Base-by-base conservation (phyloP, 1,284 basidiomycete species). In the Ganoderma resinaceum region DNA sequence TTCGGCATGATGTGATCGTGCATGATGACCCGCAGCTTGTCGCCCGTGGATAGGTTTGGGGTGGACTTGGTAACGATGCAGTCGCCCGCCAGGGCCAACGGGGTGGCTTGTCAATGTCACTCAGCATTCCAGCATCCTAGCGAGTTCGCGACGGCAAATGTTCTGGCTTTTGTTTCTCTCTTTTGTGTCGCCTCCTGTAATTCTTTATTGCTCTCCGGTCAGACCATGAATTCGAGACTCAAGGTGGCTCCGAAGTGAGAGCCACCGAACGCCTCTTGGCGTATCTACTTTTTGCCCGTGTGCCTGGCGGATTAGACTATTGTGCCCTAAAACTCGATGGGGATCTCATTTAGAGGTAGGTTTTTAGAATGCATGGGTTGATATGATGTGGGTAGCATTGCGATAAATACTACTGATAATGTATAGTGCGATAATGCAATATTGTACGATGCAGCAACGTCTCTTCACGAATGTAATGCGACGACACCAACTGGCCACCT, bases 1-100 rank as follows among this genome's bases (percentile, higher is more conserved):
- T 91, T 90, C 86, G 88, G 89, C 61, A 85, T 88, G 86, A 76
- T 86, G 64, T 87, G 74, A 82, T 42, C 23, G 46, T 52, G 46
- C 23, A 26, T 49, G 46, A 52, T 52, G 46, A 26, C 46, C 23
- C 46, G 46, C 18, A 37, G 16, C 35, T n/a, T 8, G 23, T 60
- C 20, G 35, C 12, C n/a, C 35, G n/a, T 35, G 35, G 3, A 14
- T 26, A 4, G 11, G 23, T 29, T 14, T 16, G 52, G 29, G 29
- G 16, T 33, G 52, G 52, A 20, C 40, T 42, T n/a, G n/a, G 16
- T 42, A 18, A 42, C 52, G 20, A 31, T 31, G 29, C 14, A 9
- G n/a, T 49, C 12, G 46, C 23, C 52, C 52, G 16, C 26, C 26
- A 3, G 38, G 18, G 12, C 52, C 52, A 53, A 29, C 52, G 52